Percentiles rank a stretch among this genome's conserved stretches.
Evolutionary conservation across 345 rosid genomes (phyloP).

Genomic region (Reutealis trisperma): DNA sequence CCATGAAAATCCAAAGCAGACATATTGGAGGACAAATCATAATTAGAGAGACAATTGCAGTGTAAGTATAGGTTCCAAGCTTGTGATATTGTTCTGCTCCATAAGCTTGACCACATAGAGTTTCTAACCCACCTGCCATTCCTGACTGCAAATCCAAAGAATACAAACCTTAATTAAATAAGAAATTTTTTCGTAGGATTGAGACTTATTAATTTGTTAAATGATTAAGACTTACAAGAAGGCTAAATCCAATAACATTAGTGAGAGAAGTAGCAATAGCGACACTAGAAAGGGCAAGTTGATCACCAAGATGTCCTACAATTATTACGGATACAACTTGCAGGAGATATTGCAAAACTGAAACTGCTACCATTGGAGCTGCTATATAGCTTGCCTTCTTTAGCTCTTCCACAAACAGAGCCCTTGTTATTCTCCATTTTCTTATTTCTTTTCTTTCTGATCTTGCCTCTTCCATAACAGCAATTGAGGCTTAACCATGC

Average conservation of each 20-base stretch:
- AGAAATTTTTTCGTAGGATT: too few species aligned
- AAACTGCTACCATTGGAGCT: slow-evolving; percentile 20
- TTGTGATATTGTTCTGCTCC: slow-evolving; percentile 26
- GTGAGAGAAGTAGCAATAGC: slow-evolving; percentile 23
- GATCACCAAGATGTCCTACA: slow-evolving; percentile 14
- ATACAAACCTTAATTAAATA: too few species aligned
- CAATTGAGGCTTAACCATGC: not conserved
- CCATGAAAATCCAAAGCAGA: slow-evolving; percentile 22
- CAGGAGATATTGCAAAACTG: slow-evolving; percentile 15
- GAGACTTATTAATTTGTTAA: not conserved
- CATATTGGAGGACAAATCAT: slow-evolving; percentile 15
- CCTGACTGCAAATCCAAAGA: slow-evolving; percentile 15
- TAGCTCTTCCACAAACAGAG: slow-evolving; percentile 11
- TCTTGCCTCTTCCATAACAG: not conserved
- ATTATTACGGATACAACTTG: slow-evolving; percentile 16
- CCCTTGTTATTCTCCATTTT: slow-evolving; percentile 15
- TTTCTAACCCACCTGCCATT: slow-evolving; percentile 28
- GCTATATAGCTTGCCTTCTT: slow-evolving; percentile 5
- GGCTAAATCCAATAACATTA: slow-evolving; percentile 18
- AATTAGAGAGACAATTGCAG: slow-evolving; percentile 16
- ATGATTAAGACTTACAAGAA: slow-evolving; percentile 6
- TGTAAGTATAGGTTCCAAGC: slow-evolving; percentile 24
- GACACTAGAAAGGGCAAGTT: slow-evolving; percentile 13
- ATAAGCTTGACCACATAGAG: slow-evolving; percentile 26
- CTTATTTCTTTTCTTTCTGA: not conserved